phyloP scores from a whole-genome alignment of 495 filamentous ascomycete species.

The Aspergillus olivimuriae region DNA sequence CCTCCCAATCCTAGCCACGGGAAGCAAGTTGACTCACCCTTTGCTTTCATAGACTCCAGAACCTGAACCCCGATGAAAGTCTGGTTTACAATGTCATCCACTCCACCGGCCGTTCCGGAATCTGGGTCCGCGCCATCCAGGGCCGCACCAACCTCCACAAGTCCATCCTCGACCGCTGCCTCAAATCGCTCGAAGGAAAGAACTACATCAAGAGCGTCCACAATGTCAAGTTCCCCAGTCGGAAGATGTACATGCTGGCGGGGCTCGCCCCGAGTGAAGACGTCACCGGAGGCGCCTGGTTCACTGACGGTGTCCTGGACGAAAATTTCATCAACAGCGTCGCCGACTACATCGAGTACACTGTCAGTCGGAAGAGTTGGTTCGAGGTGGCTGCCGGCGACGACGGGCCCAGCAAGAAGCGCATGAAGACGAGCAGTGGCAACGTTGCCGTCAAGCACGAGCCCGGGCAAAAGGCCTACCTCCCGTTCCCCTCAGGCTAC shows the following conservation, averaged over 20 bases:
- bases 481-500: constrained; percentile 66
- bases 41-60: constrained; percentile 57
- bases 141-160: constrained; percentile 71
- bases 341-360: constrained; percentile 60
- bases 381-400: constrained; percentile 40
- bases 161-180: constrained; percentile 61
- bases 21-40: neutral
- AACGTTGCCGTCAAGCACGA: constrained; percentile 28
- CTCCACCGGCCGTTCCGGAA: constrained; percentile 68
- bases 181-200: constrained; percentile 75
- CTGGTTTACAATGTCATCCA: constrained; percentile 84
- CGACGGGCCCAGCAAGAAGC: constrained; percentile 28
- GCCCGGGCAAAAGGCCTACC: constrained; percentile 26
- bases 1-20: neutral
- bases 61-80: constrained; percentile 61
- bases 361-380: constrained; percentile 65
- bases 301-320: constrained; percentile 80
- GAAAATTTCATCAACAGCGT: constrained; percentile 74
- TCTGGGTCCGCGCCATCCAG: constrained; percentile 81
- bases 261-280: constrained; percentile 73
- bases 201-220: constrained; percentile 76
- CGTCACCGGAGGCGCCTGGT: constrained; percentile 89
- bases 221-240: constrained; percentile 53
- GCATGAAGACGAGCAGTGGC: constrained; percentile 39
- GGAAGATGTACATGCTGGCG: constrained; percentile 61